Evolutionary conservation across 345 rosid species (phyloP), one percentile per base, ranked within the genome.

Genomic region (Brassica napus): DNA sequence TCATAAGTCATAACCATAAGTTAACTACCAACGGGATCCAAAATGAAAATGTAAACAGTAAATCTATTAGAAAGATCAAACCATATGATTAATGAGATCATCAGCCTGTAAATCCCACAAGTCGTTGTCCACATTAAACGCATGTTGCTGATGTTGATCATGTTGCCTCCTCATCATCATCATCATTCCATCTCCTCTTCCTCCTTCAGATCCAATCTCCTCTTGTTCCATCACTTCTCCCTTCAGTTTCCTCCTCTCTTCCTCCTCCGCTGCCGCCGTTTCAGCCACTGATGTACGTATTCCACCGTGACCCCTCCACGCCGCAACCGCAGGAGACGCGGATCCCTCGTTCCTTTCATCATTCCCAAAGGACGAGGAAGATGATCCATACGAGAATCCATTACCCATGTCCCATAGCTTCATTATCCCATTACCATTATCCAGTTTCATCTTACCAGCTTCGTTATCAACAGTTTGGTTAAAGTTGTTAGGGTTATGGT

Each of bases 81-180:
- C 89, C 15, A 86, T 87, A 52, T 90, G 90, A 84, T 88, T 88
- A 74, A 87, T 83, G 30, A 93, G 83, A 84, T 89, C 93, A 68
- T 90, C 94, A 2, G 97, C 86, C 15, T 87, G 89, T 78, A 95
- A 83, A 77, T 90, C 92, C 99, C 99, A 93, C 71, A 95, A 76
- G 52, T 88, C 91, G 71, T 89, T 89, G 34, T 93, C 97, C 24
- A 92, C 82, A 77, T 78, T 87, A 84, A 93, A 92, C 77, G 87
- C 76, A 83, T 83, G 74, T 15, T 88, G 79, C 83, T 85, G 5
- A 37, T 71, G 70, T 2, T 77, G 81, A 18, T 71, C 31, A 79
- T 79, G 71, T 28, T 80, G 79, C 59, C 37, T 75, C 35, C 61
- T 76, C 83, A 65, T 44, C 76, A 58, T 76, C 83, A 65, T 44